Evolutionary conservation across 2,329 filamentous ascomycete genomes (phyloP), one percentile per base, ranked within the genome.

Genomic region (Blastomyces parvus): DNA sequence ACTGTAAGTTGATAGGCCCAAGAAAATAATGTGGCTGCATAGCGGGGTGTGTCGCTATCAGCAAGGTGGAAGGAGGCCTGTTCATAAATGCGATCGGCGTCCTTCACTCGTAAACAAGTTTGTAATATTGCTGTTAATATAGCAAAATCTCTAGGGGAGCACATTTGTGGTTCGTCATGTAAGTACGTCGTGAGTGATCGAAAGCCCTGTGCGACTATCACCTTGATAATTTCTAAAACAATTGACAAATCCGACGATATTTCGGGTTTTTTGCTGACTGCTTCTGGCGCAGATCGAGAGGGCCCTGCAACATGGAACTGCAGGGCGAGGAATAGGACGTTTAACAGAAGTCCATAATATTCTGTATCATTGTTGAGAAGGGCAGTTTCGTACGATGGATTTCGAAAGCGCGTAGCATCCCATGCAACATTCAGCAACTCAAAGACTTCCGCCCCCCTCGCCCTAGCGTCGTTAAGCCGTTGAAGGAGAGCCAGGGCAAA

Each of bases 61-160:
- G 82, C 77, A 62, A 88, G 79, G 72, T 91, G 86, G 57, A 85
- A 84, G 0, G 90, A 81, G 46, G 93, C 84, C 68, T 91, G 87
- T 17, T 84, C 81, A 66, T 89, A 86, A 59, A 86, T 84, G 67
- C 89, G 83, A 62, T 89, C 85, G 64, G 90, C 87, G 58, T 88
- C 87, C 0, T 91, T 90, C 38, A 96, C 83, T 66, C 86, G 86
- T 19, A 97, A 81, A 68, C 90, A 88, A 40, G 88, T 89, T 75
- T 97, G 92, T 46, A 97, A 79, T 55, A 97, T 88, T 3, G 90
- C 92, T 13, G 91, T 96, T 55, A 99, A 78, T 52, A 97, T 85
- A 2, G 88, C 88, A 67, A 99, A 86, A 72, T 99, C 94, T 63
- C 89, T 88, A 0, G 91, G 89, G 0, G 82, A 82, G 60, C 87